A percentile compares a stretch with the other conserved stretches of the same genome.
Evolutionary conservation across 768 basidiomycete genomes (phyloP).

Genomic region (Boletus coccyginus): DNA sequence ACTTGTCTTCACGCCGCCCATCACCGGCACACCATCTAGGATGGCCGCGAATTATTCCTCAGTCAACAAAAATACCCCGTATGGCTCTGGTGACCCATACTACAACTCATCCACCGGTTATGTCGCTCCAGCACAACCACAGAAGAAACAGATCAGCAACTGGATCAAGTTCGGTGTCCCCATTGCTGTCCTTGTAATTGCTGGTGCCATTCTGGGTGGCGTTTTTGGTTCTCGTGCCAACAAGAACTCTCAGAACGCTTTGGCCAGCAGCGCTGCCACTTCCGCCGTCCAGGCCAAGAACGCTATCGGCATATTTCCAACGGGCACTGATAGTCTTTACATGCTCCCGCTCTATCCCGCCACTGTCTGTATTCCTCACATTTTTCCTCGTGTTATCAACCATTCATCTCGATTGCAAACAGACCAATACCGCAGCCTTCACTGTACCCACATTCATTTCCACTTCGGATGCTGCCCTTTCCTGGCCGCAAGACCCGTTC

Average conservation of each 20-base stretch:
- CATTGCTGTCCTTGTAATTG: conserved; percentile 57
- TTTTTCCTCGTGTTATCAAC: background rate
- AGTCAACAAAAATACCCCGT: conserved; percentile 38
- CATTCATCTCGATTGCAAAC: background rate
- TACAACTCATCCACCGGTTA: conserved; percentile 70
- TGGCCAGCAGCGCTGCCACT: conserved; percentile 37
- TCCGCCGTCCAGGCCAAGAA: conserved; percentile 58
- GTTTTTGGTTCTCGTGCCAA: conserved; percentile 66
- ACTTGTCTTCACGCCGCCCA: conserved; percentile 6
- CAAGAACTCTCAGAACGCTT: conserved; percentile 39
- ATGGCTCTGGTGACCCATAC: conserved; percentile 64
- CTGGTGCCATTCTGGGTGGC: conserved; percentile 72
- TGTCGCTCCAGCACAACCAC: conserved; percentile 47
- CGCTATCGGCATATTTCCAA: conserved; percentile 65
- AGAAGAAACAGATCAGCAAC: conserved; percentile 56
- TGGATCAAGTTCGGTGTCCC: conserved; percentile 81
- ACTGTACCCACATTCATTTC: conserved; percentile 68
- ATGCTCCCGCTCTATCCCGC: conserved; percentile 86
- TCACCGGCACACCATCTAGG: conserved; percentile 19
- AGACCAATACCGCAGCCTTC: conserved; percentile 78
- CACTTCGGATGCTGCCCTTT: conserved; percentile 45
- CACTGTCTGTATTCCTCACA: conserved; percentile 59
- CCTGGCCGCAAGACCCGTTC: conserved; percentile 84
- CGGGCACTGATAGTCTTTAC: conserved; percentile 75
- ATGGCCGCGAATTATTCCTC: conserved; percentile 43